Conservation (phyloP, 441 rosid species). For the Jatropha multifida region DNA sequence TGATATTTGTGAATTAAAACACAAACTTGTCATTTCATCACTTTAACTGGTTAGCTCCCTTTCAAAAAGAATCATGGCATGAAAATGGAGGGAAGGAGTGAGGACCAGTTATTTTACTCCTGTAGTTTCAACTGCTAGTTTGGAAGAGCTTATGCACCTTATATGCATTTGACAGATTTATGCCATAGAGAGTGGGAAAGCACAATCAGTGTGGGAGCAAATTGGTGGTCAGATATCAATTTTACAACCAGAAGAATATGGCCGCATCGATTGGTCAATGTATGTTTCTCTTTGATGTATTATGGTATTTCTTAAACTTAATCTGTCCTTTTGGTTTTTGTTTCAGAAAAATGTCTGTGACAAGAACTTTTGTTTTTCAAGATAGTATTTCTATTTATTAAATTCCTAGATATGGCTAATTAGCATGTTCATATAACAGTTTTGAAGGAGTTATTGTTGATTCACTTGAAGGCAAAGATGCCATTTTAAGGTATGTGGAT, state of each 20-base stretch:
- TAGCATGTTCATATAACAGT: slow-evolving; percentile 41
- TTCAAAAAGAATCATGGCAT: slow-evolving; percentile 13
- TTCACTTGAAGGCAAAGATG: slow-evolving; percentile 84
- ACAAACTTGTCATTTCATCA: not conserved
- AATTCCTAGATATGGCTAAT: slow-evolving; percentile 16
- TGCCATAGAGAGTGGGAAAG: slow-evolving; percentile 61
- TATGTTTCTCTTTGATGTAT: slow-evolving; percentile 38
- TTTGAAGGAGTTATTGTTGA: slow-evolving; percentile 87
- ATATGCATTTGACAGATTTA: slow-evolving; percentile 57
- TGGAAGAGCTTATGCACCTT: slow-evolving; percentile 40
- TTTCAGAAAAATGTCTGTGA: not conserved
- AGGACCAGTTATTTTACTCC: slow-evolving; percentile 6
- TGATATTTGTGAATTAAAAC: not conserved
- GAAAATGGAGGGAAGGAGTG: not conserved
- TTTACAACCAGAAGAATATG: slow-evolving; percentile 50
- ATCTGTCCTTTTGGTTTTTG: slow-evolving; percentile 14
- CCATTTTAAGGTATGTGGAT: slow-evolving; percentile 62
- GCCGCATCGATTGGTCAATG: slow-evolving; percentile 85
- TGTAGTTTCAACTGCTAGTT: slow-evolving; percentile 22
- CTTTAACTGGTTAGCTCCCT: slow-evolving; percentile 5
- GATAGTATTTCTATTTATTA: slow-evolving; percentile 14
- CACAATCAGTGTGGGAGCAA: slow-evolving; percentile 67
- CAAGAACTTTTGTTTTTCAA: slow-evolving; percentile 6
- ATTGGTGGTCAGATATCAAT: slow-evolving; percentile 52
- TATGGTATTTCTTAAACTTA: slow-evolving; percentile 3